A percentile compares a stretch with the other conserved stretches of the same genome.
Conservation (phyloP, 805 yeast species). For the Cyberlindnera mississippiensis region DNA sequence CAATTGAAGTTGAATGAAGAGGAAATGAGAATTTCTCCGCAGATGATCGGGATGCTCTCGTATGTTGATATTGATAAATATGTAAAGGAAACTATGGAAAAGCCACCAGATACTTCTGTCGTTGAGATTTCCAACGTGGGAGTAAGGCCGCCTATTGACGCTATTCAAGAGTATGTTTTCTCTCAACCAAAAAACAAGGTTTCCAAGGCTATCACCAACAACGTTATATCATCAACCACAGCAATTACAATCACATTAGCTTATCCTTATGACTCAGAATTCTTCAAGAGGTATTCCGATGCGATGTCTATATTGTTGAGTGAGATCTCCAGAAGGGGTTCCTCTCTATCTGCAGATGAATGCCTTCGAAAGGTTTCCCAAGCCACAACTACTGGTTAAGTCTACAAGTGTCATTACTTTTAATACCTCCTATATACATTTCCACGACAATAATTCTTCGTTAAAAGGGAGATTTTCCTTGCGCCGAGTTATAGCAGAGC, state of each 20-base stretch:
- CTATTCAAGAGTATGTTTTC: constrained; percentile 7
- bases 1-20: not conserved
- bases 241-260: not conserved
- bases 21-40: not conserved
- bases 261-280: not conserved
- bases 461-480: too few relatives aligned
- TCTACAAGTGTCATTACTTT: too few relatives aligned
- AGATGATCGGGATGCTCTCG: constrained; percentile 7
- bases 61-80: constrained; percentile 4
- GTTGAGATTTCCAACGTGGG: constrained; percentile 17
- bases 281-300: constrained; percentile 10
- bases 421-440: not conserved
- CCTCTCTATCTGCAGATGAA: too few relatives aligned
- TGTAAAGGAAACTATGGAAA: not conserved
- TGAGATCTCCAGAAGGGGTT: too few relatives aligned
- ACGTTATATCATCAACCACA: constrained; percentile 1
- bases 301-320: too few relatives aligned
- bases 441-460: too few relatives aligned
- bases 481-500: too few relatives aligned
- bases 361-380: too few relatives aligned
- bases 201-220: not conserved
- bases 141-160: not conserved
- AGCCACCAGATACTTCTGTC: not conserved
- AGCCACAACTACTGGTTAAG: too few relatives aligned
- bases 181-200: constrained; percentile 9